Base-by-base conservation (phyloP, 2,329 filamentous ascomycete genomes). In the Ceratocystis colombiana region DNA sequence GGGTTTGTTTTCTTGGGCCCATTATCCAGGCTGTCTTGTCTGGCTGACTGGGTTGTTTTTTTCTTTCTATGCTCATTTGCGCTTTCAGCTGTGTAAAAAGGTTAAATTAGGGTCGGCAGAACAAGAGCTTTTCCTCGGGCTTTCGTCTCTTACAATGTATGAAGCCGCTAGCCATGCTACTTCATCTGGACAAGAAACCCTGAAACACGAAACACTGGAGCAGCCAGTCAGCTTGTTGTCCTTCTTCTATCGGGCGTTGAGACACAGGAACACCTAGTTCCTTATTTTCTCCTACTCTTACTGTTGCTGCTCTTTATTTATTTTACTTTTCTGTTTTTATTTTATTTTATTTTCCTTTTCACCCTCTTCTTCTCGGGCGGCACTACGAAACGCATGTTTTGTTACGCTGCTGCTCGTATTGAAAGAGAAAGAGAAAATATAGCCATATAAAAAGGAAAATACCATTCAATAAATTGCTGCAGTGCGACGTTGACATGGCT, bases 381-480 rank as follows among this genome's bases (percentile, higher is more conserved):
- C 8, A 10, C 28, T 37, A 7, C 53, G 53, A 59, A 59, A 59
- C 28, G 8, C 28, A 33, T 33, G 53, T 17, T 59, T 33, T 59
- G 53, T n/a, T 59, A 59, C 53, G 53, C 53, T 17, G 25, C n/a
- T 33, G 25, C 53, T 59, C 53, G 53, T 59, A 59, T 59, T 30
- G 28, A 20, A 17, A 37, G 28, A 28, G 25, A 59, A 59, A 10
- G 28, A 17, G 17, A 17, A n/a, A 59, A 33, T 30, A 59, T 30
- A 8, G 17, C 2, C 46, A 50, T 50, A 5, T 50, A 50, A 50
- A n/a, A 50, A 50, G 12, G 33, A 37, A 37, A 37, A 37, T 3
- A 37, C 33, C 3, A 22, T 25, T 25, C 48, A 59, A 59, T 33
- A 33, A 25, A 30, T 17, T 22, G 17, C 25, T 59, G 53, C 53